Evolutionary conservation across 805 yeast genomes (phyloP), one percentile per base, ranked within the genome.

Genomic region (Lachancea lanzarotensis): DNA sequence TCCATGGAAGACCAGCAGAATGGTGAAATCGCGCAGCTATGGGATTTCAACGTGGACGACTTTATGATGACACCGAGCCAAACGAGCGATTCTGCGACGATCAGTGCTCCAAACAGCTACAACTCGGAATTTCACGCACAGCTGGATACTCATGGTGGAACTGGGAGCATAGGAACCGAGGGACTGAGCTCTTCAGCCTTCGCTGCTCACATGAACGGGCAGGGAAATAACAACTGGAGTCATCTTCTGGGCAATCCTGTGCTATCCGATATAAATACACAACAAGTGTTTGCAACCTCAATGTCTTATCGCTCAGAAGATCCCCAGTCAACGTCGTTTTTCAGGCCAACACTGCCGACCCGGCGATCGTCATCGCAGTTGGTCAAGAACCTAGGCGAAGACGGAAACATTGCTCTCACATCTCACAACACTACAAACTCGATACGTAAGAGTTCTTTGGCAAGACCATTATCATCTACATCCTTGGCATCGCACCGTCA

Each of bases 21-120:
- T 45, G 69, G 70, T 54, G 72, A 67, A 45, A 65, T 66, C 42
- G 68, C 68, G 12, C 68, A 63, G 46, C 52, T 63, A 15, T 69
- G 72, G 72, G 65, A 65, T 45, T 64, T 67, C 40, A 65, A 65
- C 42, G 59, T 66, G 6, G 70, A 67, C 42, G 60, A 59, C n/a
- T 60, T 65, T 32, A 59, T 60, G 52, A 60, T 63, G 60, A 61
- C 66, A 8, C 67, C 69, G 7, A 54, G 54, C 33, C 52, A 52
- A 25, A 59, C 67, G 13, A 55, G 62, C 39, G 66, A 58, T 22
- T 60, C 66, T 4, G 66, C 67, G 1, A 61, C 68, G 1, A 61
- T 64, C 7, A 62, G 67, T 50, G 68, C 67, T 13, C 66, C 68
- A 13, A 62, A 56, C 38, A 62, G 66, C 46, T 59, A 49, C 42